phyloP scores from a whole-genome alignment of 352 stramenopile genomes.

The Phytophthora foliorum region DNA sequence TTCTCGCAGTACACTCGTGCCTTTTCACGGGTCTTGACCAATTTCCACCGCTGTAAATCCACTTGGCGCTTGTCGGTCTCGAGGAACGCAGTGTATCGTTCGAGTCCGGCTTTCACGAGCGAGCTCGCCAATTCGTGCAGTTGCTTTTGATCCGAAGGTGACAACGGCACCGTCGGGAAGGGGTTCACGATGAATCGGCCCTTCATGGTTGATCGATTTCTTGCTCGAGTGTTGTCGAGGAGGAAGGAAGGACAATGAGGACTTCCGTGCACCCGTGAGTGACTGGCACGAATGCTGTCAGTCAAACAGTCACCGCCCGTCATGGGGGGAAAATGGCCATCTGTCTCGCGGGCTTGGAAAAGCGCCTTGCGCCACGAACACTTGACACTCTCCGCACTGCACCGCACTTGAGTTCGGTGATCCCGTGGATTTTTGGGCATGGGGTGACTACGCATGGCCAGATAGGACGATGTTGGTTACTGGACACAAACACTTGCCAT shows the following conservation, averaged over 20 bases:
- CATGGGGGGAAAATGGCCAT: neutral
- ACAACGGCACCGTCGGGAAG: constrained; percentile 35
- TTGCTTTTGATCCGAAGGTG: constrained; percentile 26
- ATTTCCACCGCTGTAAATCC: constrained; percentile 34
- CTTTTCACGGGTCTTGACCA: constrained; percentile 38
- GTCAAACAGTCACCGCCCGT: neutral
- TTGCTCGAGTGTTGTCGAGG: neutral
- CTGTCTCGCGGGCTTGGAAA: constrained; percentile 5
- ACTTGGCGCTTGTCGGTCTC: constrained; percentile 40
- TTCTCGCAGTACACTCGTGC: constrained; percentile 41
- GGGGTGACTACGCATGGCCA: neutral
- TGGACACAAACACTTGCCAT: neutral
- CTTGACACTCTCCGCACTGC: constrained; percentile 36
- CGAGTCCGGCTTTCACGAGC: constrained; percentile 33
- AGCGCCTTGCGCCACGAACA: constrained; percentile 19
- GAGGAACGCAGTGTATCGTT: constrained; percentile 40
- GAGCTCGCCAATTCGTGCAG: constrained; percentile 32
- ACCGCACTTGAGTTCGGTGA: constrained; percentile 29
- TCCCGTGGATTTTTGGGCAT: constrained; percentile 25
- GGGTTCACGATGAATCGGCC: constrained; percentile 46
- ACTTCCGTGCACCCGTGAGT: constrained; percentile 1
- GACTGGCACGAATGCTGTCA: neutral
- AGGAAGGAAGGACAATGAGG: constrained; percentile 26
- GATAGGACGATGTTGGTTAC: constrained; percentile 6
- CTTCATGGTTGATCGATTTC: constrained; percentile 17